These are phyloP conservation scores for Aspergillus nidulans DNA, from an alignment of 495 filamentous ascomycete genomes.

Conservation along the genomic window DNA sequence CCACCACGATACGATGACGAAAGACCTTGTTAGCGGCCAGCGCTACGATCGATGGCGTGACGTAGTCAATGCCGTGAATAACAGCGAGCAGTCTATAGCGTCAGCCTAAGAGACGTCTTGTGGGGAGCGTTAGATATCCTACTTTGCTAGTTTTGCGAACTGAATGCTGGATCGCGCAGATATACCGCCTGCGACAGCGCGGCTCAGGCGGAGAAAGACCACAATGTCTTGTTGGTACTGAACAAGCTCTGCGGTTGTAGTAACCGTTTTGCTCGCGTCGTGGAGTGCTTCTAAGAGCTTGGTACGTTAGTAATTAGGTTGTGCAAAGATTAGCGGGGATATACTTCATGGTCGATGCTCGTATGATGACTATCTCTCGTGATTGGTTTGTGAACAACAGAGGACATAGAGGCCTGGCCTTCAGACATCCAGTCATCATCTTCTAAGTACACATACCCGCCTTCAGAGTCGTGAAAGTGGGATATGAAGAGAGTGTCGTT, in stretches of 20 bases:
- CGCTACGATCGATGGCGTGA: conserved; percentile 77
- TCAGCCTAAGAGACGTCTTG: neutral
- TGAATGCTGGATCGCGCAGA: conserved; percentile 73
- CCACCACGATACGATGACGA: conserved; percentile 71
- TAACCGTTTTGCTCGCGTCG: conserved; percentile 33
- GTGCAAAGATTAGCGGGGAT: neutral
- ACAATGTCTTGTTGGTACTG: conserved; percentile 82
- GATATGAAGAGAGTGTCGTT: conserved; percentile 86
- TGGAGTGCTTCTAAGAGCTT: conserved; percentile 40
- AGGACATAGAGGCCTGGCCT: conserved; percentile 40
- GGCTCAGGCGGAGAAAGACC: conserved; percentile 78
- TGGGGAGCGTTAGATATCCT: conserved; percentile 16
- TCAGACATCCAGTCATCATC: conserved; percentile 48
- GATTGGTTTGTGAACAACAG: conserved; percentile 39
- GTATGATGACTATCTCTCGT: conserved; percentile 9
- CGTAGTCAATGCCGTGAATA: conserved; percentile 73
- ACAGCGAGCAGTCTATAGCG: conserved; percentile 57
- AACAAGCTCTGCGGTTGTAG: conserved; percentile 59
- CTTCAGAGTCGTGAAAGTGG: conserved; percentile 71
- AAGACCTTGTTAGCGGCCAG: conserved; percentile 89
- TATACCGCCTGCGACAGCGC: conserved; percentile 73
- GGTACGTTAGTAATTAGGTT: neutral
- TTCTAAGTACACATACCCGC: conserved; percentile 69
- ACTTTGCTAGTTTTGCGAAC: conserved; percentile 62
- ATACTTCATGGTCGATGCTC: conserved; percentile 23